Base-by-base conservation (phyloP, 2,329 filamentous ascomycete genomes). In the Penicillium sp. region DNA sequence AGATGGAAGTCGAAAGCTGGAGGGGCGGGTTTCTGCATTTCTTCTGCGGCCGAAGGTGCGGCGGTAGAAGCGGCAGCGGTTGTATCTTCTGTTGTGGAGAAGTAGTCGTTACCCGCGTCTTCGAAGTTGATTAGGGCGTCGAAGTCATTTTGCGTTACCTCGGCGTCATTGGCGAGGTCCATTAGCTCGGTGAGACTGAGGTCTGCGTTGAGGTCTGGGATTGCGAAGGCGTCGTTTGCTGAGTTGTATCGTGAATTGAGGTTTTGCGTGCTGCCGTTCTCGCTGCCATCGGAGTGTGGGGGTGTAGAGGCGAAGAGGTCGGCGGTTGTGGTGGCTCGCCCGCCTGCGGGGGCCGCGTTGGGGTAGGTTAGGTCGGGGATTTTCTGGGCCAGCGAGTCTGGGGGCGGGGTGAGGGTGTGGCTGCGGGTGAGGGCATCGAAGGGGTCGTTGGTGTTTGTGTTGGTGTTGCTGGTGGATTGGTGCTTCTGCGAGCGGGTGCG, bases 61-160 rank as follows among this genome's bases (percentile, higher is more conserved):
- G 33, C 19, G n/a, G n/a, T n/a, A n/a, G n/a, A n/a, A n/a, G n/a
- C n/a, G n/a, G n/a, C n/a, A n/a, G n/a, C n/a, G n/a, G n/a, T n/a
- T n/a, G n/a, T n/a, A n/a, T n/a, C n/a, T n/a, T n/a, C n/a, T n/a
- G n/a, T n/a, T n/a, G n/a, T n/a, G n/a, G n/a, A n/a, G 36, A 76
- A 72, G 26, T 74, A 60, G 16, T 76, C 73, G 16, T 63, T 68
- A 1, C 66, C 64, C 1, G 69, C 68, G 44, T 77, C 76, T 37
- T 79, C 77, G 46, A 78, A 75, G 52, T 78, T 77, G 58, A 79
- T 76, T 50, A 79, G 57, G 0, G 75, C 74, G 51, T 79, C 77
- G 24, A 79, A 75, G 51, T 78, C 76, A 47, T 77, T 75, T 50
- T 77, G 73, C 2, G 71, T 77, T 19, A 76, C 74, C 52, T 77